Conservation (phyloP, 345 rosid species). For the Euclidium syriacum region DNA sequence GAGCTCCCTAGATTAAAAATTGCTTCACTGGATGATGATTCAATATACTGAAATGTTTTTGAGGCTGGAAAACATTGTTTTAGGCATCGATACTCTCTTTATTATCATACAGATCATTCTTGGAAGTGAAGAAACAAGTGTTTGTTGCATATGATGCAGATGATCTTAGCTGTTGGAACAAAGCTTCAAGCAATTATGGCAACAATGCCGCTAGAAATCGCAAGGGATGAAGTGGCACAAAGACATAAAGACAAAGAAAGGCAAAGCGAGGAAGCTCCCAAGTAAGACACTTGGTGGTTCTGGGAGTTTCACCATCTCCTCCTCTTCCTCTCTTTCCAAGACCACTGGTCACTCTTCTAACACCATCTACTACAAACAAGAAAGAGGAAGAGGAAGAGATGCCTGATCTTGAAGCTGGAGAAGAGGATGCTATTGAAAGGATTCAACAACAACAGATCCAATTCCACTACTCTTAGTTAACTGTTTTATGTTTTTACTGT, state of each 20-base stretch:
- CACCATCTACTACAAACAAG: slow-evolving; percentile 25
- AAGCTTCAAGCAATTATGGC: slow-evolving; percentile 80
- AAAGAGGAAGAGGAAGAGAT: slow-evolving; percentile 30
- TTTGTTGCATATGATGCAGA: slow-evolving; percentile 58
- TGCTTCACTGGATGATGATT: too few relatives aligned
- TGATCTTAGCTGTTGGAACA: slow-evolving; percentile 85
- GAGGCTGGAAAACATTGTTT: slow-evolving; percentile 80
- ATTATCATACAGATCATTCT: neutral
- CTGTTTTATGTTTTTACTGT: neutral
- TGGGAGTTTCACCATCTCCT: slow-evolving; percentile 28
- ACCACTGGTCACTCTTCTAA: slow-evolving; percentile 74
- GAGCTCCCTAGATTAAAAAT: too few relatives aligned
- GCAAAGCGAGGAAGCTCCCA: slow-evolving; percentile 31
- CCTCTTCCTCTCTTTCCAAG: slow-evolving; percentile 40
- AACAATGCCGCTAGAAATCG: slow-evolving; percentile 78
- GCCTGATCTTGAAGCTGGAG: slow-evolving; percentile 53
- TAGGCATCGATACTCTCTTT: slow-evolving; percentile 59
- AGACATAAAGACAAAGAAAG: slow-evolving; percentile 62
- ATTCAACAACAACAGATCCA: neutral
- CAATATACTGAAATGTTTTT: slow-evolving; percentile 1
- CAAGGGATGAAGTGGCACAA: slow-evolving; percentile 78
- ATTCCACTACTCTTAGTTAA: slow-evolving; percentile 12
- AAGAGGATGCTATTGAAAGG: neutral
- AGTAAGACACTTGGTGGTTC: slow-evolving; percentile 43
- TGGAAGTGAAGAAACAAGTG: neutral